phyloP scores from a whole-genome alignment of 805 yeast species.

The Saccharomycopsis sp. region DNA sequence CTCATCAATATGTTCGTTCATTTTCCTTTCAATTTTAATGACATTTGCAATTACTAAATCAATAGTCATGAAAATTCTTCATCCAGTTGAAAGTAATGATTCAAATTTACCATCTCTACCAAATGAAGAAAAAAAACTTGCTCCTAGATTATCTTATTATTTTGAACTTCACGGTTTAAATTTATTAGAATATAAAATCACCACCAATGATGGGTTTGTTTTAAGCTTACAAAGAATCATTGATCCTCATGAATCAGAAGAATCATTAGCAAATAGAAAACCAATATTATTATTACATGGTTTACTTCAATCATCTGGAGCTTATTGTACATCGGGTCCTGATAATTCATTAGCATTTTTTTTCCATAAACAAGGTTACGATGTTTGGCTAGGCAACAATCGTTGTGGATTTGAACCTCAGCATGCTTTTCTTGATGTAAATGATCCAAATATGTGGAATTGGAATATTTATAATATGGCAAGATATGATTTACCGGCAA shows the following conservation, averaged over 20 bases:
- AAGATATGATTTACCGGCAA: constrained; percentile 60
- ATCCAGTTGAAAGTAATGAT: background rate
- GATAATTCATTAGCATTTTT: constrained; percentile 59
- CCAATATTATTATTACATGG: constrained; percentile 85
- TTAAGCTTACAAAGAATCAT: constrained; percentile 45
- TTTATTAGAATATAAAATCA: constrained; percentile 45
- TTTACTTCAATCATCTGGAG: constrained; percentile 74
- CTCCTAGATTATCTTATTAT: constrained; percentile 57
- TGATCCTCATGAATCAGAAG: constrained; percentile 30
- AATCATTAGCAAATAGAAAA: constrained; percentile 23
- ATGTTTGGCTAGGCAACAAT: constrained; percentile 88
- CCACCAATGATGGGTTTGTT: constrained; percentile 73
- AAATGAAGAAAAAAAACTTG: constrained; percentile 28
- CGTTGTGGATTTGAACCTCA: constrained; percentile 75
- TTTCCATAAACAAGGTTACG: constrained; percentile 48
- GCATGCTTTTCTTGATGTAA: constrained; percentile 38
- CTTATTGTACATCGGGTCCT: constrained; percentile 74
- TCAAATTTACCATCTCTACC: background rate
- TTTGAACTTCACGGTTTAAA: constrained; percentile 50
- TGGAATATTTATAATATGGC: constrained; percentile 91
- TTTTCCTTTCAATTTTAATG: constrained; percentile 7
- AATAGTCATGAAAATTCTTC: background rate
- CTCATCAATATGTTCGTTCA: constrained; percentile 2
- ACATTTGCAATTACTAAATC: constrained; percentile 1
- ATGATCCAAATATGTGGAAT: constrained; percentile 64